Evolutionary conservation across 2,329 filamentous ascomycete species (phyloP), one percentile per base, ranked within the genome.

Genomic region (Aspergillus tamarii): DNA sequence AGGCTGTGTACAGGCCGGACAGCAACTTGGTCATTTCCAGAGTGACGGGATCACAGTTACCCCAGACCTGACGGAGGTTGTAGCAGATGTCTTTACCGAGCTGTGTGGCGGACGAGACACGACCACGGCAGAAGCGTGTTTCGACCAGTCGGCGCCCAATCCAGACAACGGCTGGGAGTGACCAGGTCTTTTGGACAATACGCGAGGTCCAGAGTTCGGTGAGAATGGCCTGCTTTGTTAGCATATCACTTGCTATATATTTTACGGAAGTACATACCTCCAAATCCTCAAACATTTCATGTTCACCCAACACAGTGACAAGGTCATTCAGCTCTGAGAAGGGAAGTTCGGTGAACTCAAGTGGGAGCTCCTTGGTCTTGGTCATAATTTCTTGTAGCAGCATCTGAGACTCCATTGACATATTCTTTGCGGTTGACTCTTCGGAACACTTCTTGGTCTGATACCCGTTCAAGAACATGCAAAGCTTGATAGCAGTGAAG

Each of bases 11-110:
- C 1, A 86, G 77, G 41, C 81, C 76, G 0, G 83, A 82, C 6
- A 86, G 79, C 12, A 85, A 74, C 66, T 81, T 80, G 64, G 79
- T 83, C 67, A 83, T 82, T 60, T 84, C 81, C 59, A 85, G 70
- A 0, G 84, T 84, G 32, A 81, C 76, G 0, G 77, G 77, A 52
- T 84, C 80, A 10, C 79, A 78, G 34, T 79, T 78, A 4, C 84
- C 84, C 72, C 84, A 83, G 7, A 84, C 83, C 26, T 84, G 82
- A 12, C 82, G 82, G 65, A 85, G 77, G 69, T 86, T 86, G 77
- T 86, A 86, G 45, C 82, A 82, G 62, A 86, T 85, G 69, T 84
- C 82, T 69, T 84, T 84, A 72, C 80, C 82, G 2, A 86, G 80
- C 57, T 78, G 77, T 48, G 82, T 77, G 12, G 82, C 78, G 3